Conservation (phyloP, 78 protist genomes). For the Thecamonas trahens region DNA sequence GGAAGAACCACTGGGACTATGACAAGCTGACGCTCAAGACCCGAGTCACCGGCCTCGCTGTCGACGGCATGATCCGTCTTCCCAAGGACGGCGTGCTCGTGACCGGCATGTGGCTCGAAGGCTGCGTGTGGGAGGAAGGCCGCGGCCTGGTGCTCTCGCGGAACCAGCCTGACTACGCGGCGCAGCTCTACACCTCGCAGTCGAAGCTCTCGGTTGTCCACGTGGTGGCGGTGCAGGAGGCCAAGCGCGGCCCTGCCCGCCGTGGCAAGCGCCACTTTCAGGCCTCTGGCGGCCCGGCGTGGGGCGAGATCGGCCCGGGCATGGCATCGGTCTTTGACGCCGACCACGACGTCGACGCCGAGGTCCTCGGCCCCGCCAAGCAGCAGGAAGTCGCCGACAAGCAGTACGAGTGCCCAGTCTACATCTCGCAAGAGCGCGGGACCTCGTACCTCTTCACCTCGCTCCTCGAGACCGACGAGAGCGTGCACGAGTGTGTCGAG, state of each 20-base stretch:
- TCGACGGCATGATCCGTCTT: constrained; percentile 10
- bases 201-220: constrained; percentile 7
- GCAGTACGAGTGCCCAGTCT: constrained; percentile 64
- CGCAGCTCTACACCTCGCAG: constrained; percentile 49
- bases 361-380: too few species aligned
- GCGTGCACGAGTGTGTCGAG: constrained; percentile 49
- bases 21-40: constrained; percentile 31
- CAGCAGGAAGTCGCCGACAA: too few species aligned
- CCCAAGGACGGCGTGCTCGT: constrained; percentile 49
- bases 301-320: too few species aligned
- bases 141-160: constrained; percentile 30
- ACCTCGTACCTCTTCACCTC: constrained; percentile 58
- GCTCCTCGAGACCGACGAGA: constrained; percentile 27
- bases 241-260: too few species aligned
- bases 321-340: too few species aligned
- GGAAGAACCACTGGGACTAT: constrained; percentile 23
- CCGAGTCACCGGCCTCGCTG: constrained; percentile 35
- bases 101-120: constrained; percentile 42
- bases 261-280: too few species aligned
- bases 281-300: too few species aligned
- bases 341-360: too few species aligned
- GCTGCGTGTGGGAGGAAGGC: constrained; percentile 46
- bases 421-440: constrained; percentile 56
- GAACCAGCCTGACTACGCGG: constrained; percentile 41
- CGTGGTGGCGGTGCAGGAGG: neutral